Evolutionary conservation across 225 moss, liverwort and hornwort genomes (phyloP).

Genomic region (Bryoerythrophyllum caledonicum): DNA sequence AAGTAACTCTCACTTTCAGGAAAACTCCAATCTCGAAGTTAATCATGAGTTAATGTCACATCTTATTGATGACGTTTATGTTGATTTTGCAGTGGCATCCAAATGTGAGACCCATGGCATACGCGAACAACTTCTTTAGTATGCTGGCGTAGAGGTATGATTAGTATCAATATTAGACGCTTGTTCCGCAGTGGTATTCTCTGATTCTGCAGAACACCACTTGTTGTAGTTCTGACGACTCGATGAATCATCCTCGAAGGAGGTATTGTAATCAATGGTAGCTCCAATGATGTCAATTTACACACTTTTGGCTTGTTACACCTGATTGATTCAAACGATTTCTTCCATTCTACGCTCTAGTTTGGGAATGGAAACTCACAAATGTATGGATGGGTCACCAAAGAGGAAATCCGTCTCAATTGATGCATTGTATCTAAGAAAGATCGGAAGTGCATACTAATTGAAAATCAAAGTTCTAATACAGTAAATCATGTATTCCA

Average conservation of each 20-base stretch:
- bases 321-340: not conserved
- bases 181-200: constrained; percentile 26
- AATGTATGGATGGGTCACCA: not conserved
- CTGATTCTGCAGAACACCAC: constrained; percentile 28
- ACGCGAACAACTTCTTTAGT: constrained; percentile 94
- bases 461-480: not conserved
- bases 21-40: no score
- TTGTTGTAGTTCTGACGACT: constrained; percentile 12
- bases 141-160: constrained; percentile 71
- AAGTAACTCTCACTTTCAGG: no score
- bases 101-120: constrained; percentile 94
- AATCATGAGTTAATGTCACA: no score
- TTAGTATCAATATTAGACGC: constrained; percentile 6
- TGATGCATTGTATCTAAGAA: not conserved
- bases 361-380: not conserved
- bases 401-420: not conserved
- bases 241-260: constrained; percentile 40
- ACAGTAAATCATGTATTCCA: not conserved
- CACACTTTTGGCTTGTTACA: constrained; percentile 5
- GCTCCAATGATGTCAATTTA: constrained; percentile 27
- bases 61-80: not conserved
- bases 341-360: not conserved
- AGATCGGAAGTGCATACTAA: constrained; percentile 2
- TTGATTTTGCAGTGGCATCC: constrained; percentile 76
- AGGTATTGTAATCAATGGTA: constrained; percentile 38